Conservation (phyloP, 768 basidiomycete species). For the Podaxis sp. region DNA sequence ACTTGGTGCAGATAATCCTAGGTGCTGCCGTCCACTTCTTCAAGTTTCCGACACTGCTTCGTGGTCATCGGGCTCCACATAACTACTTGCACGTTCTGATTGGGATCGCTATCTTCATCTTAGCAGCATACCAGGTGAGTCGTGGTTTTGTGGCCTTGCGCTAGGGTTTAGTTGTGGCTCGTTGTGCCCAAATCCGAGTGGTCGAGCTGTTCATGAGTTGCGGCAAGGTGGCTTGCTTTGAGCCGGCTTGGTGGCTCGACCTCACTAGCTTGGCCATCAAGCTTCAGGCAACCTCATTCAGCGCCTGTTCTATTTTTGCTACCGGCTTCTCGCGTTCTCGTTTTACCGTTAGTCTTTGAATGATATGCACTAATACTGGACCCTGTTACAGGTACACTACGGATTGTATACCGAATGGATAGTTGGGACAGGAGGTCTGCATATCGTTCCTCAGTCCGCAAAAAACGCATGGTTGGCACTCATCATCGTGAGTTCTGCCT, state of each 20-base stretch:
- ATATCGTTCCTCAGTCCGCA: constrained; percentile 35
- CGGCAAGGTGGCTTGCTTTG: not conserved
- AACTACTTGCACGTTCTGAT: constrained; percentile 55
- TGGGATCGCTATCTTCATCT: constrained; percentile 51
- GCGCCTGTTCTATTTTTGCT: constrained; percentile 3
- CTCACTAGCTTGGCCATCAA: too few relatives aligned
- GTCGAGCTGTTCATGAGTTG: not conserved
- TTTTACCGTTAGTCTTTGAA: not conserved
- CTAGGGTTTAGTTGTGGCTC: not conserved
- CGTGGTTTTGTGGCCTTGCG: not conserved
- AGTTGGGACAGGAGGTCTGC: constrained; percentile 29
- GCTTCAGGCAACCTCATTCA: not conserved
- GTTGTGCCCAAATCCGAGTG: not conserved
- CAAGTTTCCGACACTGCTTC: constrained; percentile 40
- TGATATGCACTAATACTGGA: constrained; percentile 2
- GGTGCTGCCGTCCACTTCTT: constrained; percentile 52
- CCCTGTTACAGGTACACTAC: constrained; percentile 38
- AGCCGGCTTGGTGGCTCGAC: too few relatives aligned
- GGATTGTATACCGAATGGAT: constrained; percentile 49
- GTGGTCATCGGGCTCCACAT: constrained; percentile 43
- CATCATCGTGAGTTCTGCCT: constrained; percentile 31
- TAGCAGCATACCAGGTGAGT: constrained; percentile 51
- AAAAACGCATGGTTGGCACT: constrained; percentile 48
- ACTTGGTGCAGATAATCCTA: constrained; percentile 45
- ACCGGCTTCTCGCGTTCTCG: not conserved